Percentiles rank a stretch among this genome's conserved stretches.
phyloP scores from a whole-genome alignment of 768 basidiomycete genomes.

The Phanerochaete sordida region DNA sequence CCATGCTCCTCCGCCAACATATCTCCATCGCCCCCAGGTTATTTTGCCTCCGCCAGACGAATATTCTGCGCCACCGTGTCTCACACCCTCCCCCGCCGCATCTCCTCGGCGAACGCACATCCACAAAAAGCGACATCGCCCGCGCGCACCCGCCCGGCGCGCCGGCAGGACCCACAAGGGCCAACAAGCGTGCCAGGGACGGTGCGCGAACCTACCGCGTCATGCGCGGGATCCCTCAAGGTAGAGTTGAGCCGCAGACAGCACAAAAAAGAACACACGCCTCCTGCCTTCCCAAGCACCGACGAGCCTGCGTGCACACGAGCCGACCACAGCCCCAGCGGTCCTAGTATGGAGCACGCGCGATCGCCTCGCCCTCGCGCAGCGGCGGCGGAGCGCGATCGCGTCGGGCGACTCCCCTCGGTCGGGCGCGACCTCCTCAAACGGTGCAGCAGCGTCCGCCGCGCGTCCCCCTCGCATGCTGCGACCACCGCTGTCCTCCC shows the following conservation, averaged over 20 bases:
- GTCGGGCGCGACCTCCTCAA: not conserved
- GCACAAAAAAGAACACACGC: no score
- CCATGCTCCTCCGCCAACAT: not conserved
- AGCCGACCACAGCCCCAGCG: not conserved
- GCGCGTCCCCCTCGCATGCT: not conserved
- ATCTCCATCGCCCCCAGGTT: no score
- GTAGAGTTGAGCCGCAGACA: no score
- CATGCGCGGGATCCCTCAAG: no score
- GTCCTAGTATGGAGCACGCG: not conserved
- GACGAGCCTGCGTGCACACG: no score
- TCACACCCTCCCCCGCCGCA: not conserved
- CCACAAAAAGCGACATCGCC: not conserved
- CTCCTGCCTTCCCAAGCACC: no score
- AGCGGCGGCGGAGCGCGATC: not conserved
- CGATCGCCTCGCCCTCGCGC: not conserved
- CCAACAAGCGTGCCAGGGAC: not conserved
- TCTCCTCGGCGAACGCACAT: no score
- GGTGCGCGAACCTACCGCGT: not conserved
- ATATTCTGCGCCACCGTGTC: not conserved
- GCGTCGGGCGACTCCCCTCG: not conserved
- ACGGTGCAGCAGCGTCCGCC: not conserved
- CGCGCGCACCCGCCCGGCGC: not conserved
- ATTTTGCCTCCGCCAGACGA: no score
- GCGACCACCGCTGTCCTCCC: not conserved
- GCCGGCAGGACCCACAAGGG: constrained; percentile 5